Percentiles rank a stretch among this genome's conserved stretches.
These are phyloP conservation scores for Globisporangium paddicum DNA, from an alignment of 352 stramenopile species.

Conservation along the genomic window DNA sequence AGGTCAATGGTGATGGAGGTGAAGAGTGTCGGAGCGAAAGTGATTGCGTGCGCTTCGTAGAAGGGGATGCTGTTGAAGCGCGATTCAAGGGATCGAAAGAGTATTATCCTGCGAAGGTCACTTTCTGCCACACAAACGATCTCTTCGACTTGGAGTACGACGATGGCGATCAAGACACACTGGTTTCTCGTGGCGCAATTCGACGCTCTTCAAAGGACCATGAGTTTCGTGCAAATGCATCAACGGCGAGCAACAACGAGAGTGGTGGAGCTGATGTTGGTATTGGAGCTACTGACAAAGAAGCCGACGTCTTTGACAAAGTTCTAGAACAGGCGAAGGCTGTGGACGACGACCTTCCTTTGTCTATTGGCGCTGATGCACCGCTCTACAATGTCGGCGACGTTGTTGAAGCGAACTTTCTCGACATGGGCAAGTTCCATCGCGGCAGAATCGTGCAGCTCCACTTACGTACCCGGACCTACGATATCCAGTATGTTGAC, in stretches of 20 bases:
- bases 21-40: background rate
- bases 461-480: constrained; percentile 1
- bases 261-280: background rate
- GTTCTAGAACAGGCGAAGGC: background rate
- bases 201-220: background rate
- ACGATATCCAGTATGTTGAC: constrained; percentile 9
- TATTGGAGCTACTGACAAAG: background rate
- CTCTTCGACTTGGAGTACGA: constrained; percentile 3
- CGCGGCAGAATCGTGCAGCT: constrained; percentile 9
- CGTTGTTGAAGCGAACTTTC: constrained; percentile 17
- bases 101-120: constrained; percentile 1
- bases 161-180: constrained; percentile 5
- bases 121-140: constrained; percentile 1
- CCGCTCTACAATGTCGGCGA: background rate
- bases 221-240: background rate
- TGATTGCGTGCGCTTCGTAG: background rate
- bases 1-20: background rate
- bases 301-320: background rate
- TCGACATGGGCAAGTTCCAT: constrained; percentile 19
- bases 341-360: background rate
- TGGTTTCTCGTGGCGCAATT: background rate
- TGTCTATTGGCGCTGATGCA: background rate
- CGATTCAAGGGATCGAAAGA: background rate
- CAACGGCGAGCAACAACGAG: background rate
- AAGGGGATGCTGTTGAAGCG: background rate